A percentile compares a stretch with the other conserved stretches of the same genome.
Evolutionary conservation across 768 basidiomycete species (phyloP).

Genomic region (Tricholoma terreum): DNA sequence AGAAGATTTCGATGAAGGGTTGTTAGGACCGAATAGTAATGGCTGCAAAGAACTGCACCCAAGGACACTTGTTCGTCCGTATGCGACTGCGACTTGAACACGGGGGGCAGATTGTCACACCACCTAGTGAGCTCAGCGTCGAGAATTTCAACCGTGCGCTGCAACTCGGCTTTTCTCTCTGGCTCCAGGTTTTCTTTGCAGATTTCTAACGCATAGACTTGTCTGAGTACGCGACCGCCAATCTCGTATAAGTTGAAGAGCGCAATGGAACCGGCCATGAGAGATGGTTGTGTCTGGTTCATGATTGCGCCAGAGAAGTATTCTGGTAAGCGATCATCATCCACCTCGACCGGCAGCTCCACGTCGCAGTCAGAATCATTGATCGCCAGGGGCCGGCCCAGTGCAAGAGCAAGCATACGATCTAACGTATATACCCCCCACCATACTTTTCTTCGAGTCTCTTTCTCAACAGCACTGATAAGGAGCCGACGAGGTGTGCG

Average conservation of each 20-base stretch:
- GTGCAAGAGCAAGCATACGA: constrained; percentile 87
- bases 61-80: constrained; percentile 82
- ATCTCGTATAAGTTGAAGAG: constrained; percentile 81
- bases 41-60: constrained; percentile 82
- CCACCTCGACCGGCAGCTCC: constrained; percentile 77
- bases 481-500: constrained; percentile 77
- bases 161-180: constrained; percentile 73
- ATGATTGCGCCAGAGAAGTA: constrained; percentile 66
- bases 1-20: constrained; percentile 87
- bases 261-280: constrained; percentile 82
- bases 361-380: constrained; percentile 92
- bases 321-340: constrained; percentile 73
- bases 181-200: constrained; percentile 72
- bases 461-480: constrained; percentile 76
- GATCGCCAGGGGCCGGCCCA: constrained; percentile 85
- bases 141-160: constrained; percentile 71
- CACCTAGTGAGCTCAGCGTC: constrained; percentile 78
- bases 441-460: constrained; percentile 89
- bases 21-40: constrained; percentile 85
- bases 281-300: constrained; percentile 52
- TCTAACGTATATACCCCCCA: constrained; percentile 91
- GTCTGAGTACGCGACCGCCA: constrained; percentile 74
- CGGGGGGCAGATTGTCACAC: constrained; percentile 74
- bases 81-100: constrained; percentile 70
- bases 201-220: constrained; percentile 79